Evolutionary conservation across 116 monocot species (phyloP), one percentile per base, ranked within the genome.

Genomic region (Papilionanthe hybrid): DNA sequence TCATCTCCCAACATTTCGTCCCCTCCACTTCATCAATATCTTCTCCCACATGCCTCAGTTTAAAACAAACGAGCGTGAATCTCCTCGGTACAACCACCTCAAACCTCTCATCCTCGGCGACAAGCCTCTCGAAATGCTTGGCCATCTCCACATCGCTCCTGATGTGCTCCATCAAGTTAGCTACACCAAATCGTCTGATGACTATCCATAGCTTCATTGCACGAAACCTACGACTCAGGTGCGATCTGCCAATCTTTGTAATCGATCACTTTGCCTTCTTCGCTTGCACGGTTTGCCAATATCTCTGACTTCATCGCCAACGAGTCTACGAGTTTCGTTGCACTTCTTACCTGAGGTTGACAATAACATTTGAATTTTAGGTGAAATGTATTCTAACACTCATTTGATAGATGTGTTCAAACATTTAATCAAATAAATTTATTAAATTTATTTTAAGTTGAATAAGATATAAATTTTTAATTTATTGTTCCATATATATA

Each of bases 161-260:
- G 17, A 89, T 77, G 60, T 89, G 83, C 79, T 81, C 78, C 78
- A 78, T 80, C 32, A 88, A 49, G 75, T 83, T 85, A 1, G 63
- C 78, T 3, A 75, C 76, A 11, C 89, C 89, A 44, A 85, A 81
- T 43, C 83, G 78, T 29, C 85, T 30, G 37, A 89, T 83, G 27
- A 89, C 86, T 28, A 89, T 50, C 89, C 89, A 89, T 7, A 89
- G 78, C 83, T 89, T 89, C 20, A 89, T 69, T 1, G 79, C 89
- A 23, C 83, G 77, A 63, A 89, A 86, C 9, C 88, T 58, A 42
- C 83, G 47, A 27, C 81, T 81, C 15, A 88, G n/a, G 68, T 28
- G 88, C 78, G 12, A 88, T 85, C 78, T 88, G 86, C 86, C 86
- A 82, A 72, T 89, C 89, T 65, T 86, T 86, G 74, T 89, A 86